phyloP scores from a whole-genome alignment of 768 basidiomycete species.

The Serendipita sp. region DNA sequence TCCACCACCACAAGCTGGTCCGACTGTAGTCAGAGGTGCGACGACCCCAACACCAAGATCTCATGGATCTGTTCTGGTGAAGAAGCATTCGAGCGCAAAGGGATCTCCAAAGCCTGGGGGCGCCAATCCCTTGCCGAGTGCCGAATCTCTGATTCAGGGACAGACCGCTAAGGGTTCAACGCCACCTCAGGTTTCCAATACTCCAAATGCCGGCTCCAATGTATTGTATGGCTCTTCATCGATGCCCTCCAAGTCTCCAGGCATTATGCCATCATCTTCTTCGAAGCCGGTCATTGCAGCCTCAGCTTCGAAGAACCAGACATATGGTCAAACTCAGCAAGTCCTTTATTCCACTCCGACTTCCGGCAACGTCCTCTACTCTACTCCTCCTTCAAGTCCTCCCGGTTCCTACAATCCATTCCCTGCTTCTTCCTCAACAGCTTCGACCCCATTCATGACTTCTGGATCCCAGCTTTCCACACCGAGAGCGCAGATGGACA shows the following conservation, averaged over 20 bases:
- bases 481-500: not conserved
- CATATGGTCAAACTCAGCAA: not conserved
- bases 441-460: not conserved
- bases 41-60: not conserved
- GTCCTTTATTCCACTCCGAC: not conserved
- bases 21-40: not conserved
- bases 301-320: not conserved
- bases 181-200: not conserved
- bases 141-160: not conserved
- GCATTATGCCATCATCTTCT: not conserved
- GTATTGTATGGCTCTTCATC: not conserved
- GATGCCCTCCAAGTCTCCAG: not conserved
- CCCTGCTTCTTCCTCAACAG: not conserved
- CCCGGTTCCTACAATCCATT: not conserved
- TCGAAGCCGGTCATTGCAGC: not conserved
- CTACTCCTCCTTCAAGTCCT: not conserved
- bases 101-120: not conserved
- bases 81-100: not conserved
- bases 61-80: constrained; percentile 3
- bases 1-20: not conserved
- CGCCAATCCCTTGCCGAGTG: not conserved
- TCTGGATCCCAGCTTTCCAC: not conserved
- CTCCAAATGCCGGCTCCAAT: not conserved
- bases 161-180: not conserved
- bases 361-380: not conserved